Evolutionary conservation across 495 filamentous ascomycete species (phyloP), one percentile per base, ranked within the genome.

Genomic region (Penicillium lagena): DNA sequence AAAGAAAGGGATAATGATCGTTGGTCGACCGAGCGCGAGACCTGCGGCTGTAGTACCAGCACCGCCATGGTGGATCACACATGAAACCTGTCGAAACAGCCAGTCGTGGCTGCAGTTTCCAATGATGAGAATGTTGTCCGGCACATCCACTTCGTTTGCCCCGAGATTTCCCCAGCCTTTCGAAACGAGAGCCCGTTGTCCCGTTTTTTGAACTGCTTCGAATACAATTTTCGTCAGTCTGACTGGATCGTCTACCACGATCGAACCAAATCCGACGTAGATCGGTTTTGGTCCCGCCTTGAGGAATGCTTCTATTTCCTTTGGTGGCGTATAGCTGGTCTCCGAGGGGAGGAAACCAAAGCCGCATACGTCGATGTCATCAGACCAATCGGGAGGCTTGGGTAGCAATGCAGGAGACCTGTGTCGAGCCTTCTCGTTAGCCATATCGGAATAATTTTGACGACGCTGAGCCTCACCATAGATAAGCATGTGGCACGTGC

Each of bases 41-140:
- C 86, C 85, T 3, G 81, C 81, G 9, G 87, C 86, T 7, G 83
- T 88, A 7, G 86, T 91, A 22, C 87, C 87, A 8, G 87, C 87
- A 30, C 87, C 87, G 35, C 87, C 87, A 50, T 89, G 87, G 49
- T 91, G 87, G 9, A 87, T 80, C 4, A 91, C 87, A 29, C 72
- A 76, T 1, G 83, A 80, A 4, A 91, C 85, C 35, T 74, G 79
- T 42, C 80, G 60, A 58, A 91, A 91, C 1, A 91, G 70, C 86
- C 85, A 89, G 54, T 90, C 86, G 49, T 91, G 87, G 7, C 86
- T 86, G 36, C 77, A 76, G 51, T 89, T 86, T n/a, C 81, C 84
- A 9, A 89, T 73, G 78, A 88, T 82, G 51, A 85, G 82, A 29
- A 89, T 76, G 14, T 75, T 74, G 0, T 81, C 75, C 1, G 80